Conservation (phyloP, 2,329 filamentous ascomycete genomes). For the Alternaria arborescens region DNA sequence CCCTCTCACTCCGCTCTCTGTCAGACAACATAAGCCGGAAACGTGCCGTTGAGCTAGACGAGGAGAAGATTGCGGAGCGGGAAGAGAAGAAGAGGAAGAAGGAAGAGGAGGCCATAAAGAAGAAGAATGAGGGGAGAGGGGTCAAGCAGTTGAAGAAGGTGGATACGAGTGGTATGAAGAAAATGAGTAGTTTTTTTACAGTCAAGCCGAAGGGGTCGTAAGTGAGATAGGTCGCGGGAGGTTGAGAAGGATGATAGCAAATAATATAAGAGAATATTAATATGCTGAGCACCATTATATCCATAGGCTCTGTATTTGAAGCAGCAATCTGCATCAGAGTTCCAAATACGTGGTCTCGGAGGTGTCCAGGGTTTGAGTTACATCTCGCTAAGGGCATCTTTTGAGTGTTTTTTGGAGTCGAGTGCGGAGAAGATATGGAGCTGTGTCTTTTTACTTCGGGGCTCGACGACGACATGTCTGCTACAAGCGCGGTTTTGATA, state of each 20-base stretch:
- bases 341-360: too few species aligned
- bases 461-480: too few species aligned
- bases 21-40: conserved; percentile 75
- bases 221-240: neutral
- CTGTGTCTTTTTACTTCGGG: too few species aligned
- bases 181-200: conserved; percentile 92
- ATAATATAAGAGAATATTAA: too few species aligned
- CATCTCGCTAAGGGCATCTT: too few species aligned
- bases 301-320: too few species aligned
- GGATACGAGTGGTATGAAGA: conserved; percentile 93
- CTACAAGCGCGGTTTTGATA: too few species aligned
- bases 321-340: too few species aligned
- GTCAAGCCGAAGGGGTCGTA: conserved; percentile 61
- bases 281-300: too few species aligned
- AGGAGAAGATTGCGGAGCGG: conserved; percentile 59
- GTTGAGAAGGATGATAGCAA: accelerated
- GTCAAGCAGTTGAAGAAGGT: conserved; percentile 88
- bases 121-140: conserved; percentile 79
- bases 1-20: conserved; percentile 71
- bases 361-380: too few species aligned
- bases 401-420: too few species aligned
- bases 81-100: conserved; percentile 84
- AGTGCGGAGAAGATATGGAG: too few species aligned
- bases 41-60: conserved; percentile 64
- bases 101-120: conserved; percentile 89